Evolutionary conservation across 2,329 filamentous ascomycete species (phyloP).

Genomic region (Akanthomyces lecanii): DNA sequence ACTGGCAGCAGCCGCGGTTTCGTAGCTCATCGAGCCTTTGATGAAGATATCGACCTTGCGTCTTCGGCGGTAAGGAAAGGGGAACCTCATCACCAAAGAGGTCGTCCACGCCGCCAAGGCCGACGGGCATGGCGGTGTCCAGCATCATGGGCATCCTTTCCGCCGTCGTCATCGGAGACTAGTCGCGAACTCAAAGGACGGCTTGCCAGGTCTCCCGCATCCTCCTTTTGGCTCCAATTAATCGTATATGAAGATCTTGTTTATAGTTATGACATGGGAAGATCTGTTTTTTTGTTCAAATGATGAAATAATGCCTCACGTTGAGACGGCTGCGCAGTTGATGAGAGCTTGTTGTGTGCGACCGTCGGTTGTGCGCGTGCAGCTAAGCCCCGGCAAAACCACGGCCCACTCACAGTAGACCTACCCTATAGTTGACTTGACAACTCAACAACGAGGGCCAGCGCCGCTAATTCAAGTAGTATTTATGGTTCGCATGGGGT

Average conservation of each 20-base stretch:
- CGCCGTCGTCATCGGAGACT: constrained; percentile 28
- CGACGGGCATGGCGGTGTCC: constrained; percentile 42
- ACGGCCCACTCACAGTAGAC: background rate
- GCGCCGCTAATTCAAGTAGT: background rate
- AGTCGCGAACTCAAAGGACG: background rate
- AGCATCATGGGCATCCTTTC: constrained; percentile 42
- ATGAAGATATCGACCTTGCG: constrained; percentile 57
- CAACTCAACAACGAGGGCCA: too few relatives aligned
- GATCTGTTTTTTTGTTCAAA: background rate
- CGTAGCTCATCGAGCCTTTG: constrained; percentile 74
- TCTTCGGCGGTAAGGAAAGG: constrained; percentile 46
- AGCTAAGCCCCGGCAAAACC: constrained; percentile 1
- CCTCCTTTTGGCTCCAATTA: background rate
- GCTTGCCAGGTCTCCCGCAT: background rate
- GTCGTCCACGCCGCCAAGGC: constrained; percentile 63
- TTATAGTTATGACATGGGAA: background rate
- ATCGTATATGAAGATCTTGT: too few relatives aligned
- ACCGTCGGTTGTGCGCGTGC: background rate
- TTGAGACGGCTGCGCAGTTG: background rate
- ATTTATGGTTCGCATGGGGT: background rate
- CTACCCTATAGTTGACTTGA: background rate
- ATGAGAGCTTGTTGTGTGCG: background rate
- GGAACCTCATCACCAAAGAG: constrained; percentile 70
- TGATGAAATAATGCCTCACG: background rate
- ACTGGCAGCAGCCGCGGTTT: constrained; percentile 76